Conservation (phyloP, 75 land plant genomes). For the Pinus taeda region DNA sequence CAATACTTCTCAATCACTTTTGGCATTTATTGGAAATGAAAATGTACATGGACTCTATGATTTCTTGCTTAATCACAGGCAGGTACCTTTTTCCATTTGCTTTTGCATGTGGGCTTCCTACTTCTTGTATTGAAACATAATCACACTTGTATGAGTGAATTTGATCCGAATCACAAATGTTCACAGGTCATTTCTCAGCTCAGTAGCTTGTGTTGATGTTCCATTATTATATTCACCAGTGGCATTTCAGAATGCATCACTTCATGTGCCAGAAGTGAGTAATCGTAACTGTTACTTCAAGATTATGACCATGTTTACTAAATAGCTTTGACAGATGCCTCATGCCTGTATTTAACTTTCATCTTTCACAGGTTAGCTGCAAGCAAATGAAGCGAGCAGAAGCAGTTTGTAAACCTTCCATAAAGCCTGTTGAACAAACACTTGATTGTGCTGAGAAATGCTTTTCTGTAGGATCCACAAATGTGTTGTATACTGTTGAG, state of each 20-base stretch:
- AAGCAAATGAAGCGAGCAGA: conserved; percentile 62
- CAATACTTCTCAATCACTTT: conserved; percentile 68
- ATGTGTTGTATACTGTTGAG: conserved; percentile 59
- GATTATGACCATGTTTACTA: background rate
- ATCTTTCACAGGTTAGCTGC: conserved; percentile 58
- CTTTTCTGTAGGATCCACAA: background rate
- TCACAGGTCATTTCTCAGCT: conserved; percentile 57
- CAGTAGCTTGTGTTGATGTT: conserved; percentile 62
- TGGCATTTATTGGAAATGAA: conserved; percentile 59
- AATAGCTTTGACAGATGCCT: background rate
- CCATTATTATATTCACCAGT: conserved; percentile 81
- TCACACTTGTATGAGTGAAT: background rate
- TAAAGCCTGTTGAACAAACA: conserved; percentile 2
- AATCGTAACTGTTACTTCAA: background rate
- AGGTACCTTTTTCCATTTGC: background rate
- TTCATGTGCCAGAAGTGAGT: conserved; percentile 62
- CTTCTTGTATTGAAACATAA: background rate
- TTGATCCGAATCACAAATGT: background rate
- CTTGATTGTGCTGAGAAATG: background rate
- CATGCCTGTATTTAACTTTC: background rate
- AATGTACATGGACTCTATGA: conserved; percentile 87
- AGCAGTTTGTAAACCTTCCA: conserved; percentile 13
- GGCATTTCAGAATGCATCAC: conserved; percentile 74
- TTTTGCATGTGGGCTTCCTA: background rate
- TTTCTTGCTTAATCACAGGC: conserved; percentile 90